These are phyloP conservation scores for Papiliotrema fonsecae DNA, from an alignment of 1,284 basidiomycete species.

Conservation along the genomic window DNA sequence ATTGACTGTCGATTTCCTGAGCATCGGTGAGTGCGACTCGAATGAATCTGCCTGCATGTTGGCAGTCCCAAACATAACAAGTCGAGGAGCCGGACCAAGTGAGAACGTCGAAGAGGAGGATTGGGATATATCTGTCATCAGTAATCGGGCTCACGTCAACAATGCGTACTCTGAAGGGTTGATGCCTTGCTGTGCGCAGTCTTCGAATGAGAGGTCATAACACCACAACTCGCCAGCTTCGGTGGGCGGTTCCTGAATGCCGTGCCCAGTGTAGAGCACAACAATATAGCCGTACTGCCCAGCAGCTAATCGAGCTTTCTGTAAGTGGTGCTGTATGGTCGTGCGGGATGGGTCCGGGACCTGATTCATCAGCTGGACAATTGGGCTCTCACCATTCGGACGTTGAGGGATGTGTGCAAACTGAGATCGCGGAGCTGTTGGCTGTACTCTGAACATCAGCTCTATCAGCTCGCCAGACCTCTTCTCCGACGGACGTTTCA, in stretches of 20 bases:
- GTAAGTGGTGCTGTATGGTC: constrained; percentile 31
- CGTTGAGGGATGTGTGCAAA: constrained; percentile 6
- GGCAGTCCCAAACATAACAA: constrained; percentile 38
- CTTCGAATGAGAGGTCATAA: constrained; percentile 34
- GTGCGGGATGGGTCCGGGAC: constrained; percentile 31
- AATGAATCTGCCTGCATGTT: constrained; percentile 33
- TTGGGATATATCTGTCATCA: constrained; percentile 33
- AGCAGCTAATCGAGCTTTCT: constrained; percentile 27
- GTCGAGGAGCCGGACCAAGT: constrained; percentile 36
- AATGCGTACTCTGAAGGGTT: constrained; percentile 33
- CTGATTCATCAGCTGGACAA: constrained; percentile 5
- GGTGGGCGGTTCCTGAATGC: constrained; percentile 39
- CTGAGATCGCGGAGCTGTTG: constrained; percentile 13
- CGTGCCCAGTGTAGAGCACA: constrained; percentile 33
- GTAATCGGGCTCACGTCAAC: not conserved
- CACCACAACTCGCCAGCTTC: constrained; percentile 41
- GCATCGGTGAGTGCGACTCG: constrained; percentile 26
- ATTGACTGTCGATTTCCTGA: constrained; percentile 36
- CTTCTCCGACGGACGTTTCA: constrained; percentile 25
- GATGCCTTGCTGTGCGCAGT: constrained; percentile 24
- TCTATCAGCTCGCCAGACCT: not conserved
- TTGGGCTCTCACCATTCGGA: constrained; percentile 10
- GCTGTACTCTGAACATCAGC: constrained; percentile 14
- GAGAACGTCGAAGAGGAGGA: constrained; percentile 34
- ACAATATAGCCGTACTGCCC: constrained; percentile 29